Conservation (phyloP, 306 rosid genomes). For the Fragaria nilgerrensis region DNA sequence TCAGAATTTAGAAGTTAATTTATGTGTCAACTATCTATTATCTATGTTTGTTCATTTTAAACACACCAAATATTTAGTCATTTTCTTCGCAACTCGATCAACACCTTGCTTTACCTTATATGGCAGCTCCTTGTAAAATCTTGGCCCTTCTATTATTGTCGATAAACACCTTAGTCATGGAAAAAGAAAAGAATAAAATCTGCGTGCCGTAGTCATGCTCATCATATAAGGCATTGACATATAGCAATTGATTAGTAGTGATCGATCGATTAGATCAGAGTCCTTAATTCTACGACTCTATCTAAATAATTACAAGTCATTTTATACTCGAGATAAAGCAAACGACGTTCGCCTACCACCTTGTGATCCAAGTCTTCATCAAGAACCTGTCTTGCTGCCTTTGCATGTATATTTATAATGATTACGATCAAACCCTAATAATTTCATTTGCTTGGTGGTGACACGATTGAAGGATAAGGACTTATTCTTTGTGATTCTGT, state of each 20-base stretch:
- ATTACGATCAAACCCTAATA: not conserved
- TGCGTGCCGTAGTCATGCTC: not conserved
- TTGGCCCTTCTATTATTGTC: not conserved
- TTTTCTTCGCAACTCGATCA: not conserved
- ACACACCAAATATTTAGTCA: not conserved
- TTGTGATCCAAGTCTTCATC: constrained; percentile 11
- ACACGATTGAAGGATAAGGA: not conserved
- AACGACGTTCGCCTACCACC: not conserved
- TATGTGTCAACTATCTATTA: too few species aligned
- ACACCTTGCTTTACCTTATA: not conserved
- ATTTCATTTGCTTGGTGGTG: not conserved
- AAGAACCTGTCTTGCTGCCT: not conserved
- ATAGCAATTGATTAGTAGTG: not conserved
- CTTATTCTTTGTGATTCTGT: not conserved
- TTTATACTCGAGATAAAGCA: not conserved
- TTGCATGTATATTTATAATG: constrained; percentile 5
- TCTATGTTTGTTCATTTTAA: too few species aligned
- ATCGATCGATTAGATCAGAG: not conserved
- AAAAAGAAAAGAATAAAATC: not conserved
- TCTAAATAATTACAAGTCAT: not conserved
- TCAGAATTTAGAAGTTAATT: too few species aligned
- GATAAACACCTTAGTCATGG: not conserved
- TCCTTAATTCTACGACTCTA: not conserved
- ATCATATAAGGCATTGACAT: not conserved
- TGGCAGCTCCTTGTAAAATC: not conserved